These are phyloP conservation scores for Fraxinus albicans DNA, from an alignment of 305 asterid species.

Conservation along the genomic window DNA sequence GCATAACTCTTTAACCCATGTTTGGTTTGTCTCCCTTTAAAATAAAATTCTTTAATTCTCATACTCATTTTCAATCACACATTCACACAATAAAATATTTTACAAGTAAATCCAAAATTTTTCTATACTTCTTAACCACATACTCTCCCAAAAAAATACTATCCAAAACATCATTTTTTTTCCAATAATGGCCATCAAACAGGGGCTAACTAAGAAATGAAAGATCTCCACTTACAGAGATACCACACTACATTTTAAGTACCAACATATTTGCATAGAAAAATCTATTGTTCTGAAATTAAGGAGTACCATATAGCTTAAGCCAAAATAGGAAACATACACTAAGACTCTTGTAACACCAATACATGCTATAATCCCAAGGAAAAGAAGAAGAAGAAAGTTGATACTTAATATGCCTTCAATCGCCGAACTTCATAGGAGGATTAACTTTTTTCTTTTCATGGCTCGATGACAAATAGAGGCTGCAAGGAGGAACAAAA, in stretches of 20 bases:
- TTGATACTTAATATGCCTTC: conserved; percentile 19
- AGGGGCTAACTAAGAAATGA: background rate
- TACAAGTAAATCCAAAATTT: background rate
- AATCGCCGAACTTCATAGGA: conserved; percentile 4
- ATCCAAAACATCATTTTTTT: background rate
- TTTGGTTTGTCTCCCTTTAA: background rate
- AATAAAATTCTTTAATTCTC: background rate
- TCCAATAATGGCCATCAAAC: background rate
- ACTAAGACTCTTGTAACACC: conserved; percentile 14
- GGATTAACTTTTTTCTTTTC: conserved; percentile 17
- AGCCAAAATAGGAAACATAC: background rate
- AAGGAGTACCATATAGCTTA: conserved; percentile 11
- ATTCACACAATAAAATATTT: background rate
- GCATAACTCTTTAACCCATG: background rate
- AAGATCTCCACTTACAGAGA: background rate
- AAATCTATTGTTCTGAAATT: conserved; percentile 19
- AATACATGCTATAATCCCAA: background rate
- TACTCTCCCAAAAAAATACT: background rate
- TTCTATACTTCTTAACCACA: background rate
- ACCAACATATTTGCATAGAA: background rate
- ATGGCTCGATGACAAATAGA: conserved; percentile 38
- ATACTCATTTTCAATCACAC: background rate
- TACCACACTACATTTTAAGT: background rate
- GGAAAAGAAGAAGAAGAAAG: background rate
- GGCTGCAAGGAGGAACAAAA: conserved; percentile 35